Percentiles rank a stretch among this genome's conserved stretches.
These are phyloP conservation scores for Hydnomerulius pinastri DNA, from an alignment of 768 basidiomycete genomes.

Conservation along the genomic window DNA sequence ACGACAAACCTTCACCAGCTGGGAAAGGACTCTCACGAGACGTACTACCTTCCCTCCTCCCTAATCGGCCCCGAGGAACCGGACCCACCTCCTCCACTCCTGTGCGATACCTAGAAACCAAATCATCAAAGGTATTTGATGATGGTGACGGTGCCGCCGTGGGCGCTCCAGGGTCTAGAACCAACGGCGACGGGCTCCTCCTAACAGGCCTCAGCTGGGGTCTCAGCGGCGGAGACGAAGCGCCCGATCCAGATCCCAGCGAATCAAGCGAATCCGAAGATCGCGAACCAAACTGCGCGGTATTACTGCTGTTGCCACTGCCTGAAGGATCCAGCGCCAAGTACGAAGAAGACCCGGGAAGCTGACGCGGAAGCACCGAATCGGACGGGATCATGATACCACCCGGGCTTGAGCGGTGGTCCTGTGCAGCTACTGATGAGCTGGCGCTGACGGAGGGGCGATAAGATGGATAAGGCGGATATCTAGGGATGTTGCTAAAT, in stretches of 20 bases:
- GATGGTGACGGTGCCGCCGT: constrained; percentile 12
- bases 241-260: background rate
- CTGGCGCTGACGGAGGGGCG: constrained; percentile 14
- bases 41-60: background rate
- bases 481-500: constrained; percentile 25
- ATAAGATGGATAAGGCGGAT: constrained; percentile 26
- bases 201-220: constrained; percentile 10
- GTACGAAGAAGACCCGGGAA: no score
- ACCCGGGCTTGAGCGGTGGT: no score
- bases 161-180: constrained; percentile 17
- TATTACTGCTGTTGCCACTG: constrained; percentile 13
- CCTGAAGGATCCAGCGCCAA: no score
- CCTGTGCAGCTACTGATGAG: constrained; percentile 16
- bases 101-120: constrained; percentile 15
- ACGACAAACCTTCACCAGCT: background rate
- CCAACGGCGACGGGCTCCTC: constrained; percentile 28
- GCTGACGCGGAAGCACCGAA: constrained; percentile 9
- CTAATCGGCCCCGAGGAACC: background rate
- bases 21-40: constrained; percentile 4
- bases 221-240: constrained; percentile 12
- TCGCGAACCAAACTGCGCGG: constrained; percentile 9
- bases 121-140: constrained; percentile 14
- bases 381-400: constrained; percentile 8
- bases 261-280: constrained; percentile 14
- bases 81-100: constrained; percentile 2